phyloP scores from a whole-genome alignment of 108 stramenopile species.

The Skeletonema potamos region DNA sequence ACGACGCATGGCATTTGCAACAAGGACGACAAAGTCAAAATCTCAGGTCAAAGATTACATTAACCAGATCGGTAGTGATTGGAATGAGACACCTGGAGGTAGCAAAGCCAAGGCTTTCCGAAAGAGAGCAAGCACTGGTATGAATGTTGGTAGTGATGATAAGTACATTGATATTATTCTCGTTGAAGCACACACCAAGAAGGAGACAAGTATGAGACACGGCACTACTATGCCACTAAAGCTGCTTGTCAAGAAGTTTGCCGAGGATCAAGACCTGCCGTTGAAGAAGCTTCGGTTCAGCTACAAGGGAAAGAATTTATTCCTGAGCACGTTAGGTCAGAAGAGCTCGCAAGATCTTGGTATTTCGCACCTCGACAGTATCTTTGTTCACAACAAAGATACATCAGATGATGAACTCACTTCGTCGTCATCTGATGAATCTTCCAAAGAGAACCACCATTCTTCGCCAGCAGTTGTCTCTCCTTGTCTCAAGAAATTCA shows the following conservation, averaged over 20 bases:
- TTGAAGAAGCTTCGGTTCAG: conserved; percentile 25
- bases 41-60: conserved; percentile 14
- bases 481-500: background rate
- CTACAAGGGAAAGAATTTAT: conserved; percentile 21
- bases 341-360: conserved; percentile 20
- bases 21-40: conserved; percentile 11
- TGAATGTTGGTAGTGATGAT: background rate
- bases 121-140: conserved; percentile 1
- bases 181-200: conserved; percentile 6
- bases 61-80: conserved; percentile 14
- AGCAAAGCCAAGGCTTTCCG: background rate
- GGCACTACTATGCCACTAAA: conserved; percentile 11
- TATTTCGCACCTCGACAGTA: conserved; percentile 10
- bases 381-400: conserved; percentile 4
- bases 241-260: conserved; percentile 15
- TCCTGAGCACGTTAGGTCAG: conserved; percentile 22
- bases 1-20: conserved; percentile 7
- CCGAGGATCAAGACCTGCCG: conserved; percentile 8
- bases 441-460: conserved; percentile 1
- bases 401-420: conserved; percentile 1
- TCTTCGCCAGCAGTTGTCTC: background rate
- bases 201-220: conserved; percentile 1
- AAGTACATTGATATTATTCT: conserved; percentile 19
- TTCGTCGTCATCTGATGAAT: background rate
- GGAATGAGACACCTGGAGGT: conserved; percentile 1